phyloP scores from a whole-genome alignment of 106 monocot genomes.

The Gastrodia elata region DNA sequence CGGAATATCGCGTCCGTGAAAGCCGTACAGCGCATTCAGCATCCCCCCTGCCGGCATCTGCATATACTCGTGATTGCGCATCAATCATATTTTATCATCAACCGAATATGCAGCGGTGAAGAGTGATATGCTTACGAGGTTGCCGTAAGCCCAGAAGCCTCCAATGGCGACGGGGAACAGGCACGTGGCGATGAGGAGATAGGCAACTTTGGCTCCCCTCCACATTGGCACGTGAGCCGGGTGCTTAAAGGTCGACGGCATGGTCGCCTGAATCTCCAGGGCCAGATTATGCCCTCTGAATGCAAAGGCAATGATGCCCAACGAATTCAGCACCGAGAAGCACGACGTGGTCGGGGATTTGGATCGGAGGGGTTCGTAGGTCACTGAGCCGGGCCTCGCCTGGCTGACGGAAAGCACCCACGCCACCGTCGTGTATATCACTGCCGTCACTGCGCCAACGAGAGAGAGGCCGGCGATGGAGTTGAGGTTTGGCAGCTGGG shows the following conservation, averaged over 20 bases:
- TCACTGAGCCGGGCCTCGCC: conserved; percentile 47
- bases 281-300: conserved; percentile 97
- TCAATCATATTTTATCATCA: too few relatives aligned
- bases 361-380: conserved; percentile 52
- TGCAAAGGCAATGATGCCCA: conserved; percentile 92
- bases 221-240: conserved; percentile 96
- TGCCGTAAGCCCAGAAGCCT: conserved; percentile 91
- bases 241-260: conserved; percentile 97
- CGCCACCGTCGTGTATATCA: conserved; percentile 67
- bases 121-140: conserved; percentile 64
- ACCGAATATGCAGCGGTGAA: too few relatives aligned
- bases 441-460: conserved; percentile 81
- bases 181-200: conserved; percentile 75
- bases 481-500: conserved; percentile 97
- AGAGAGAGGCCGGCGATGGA: conserved; percentile 94
- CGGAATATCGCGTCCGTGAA: conserved; percentile 70
- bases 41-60: conserved; percentile 95
- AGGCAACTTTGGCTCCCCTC: conserved; percentile 92
- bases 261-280: conserved; percentile 95
- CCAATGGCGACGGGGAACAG: conserved; percentile 85
- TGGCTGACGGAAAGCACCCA: conserved; percentile 95
- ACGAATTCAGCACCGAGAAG: conserved; percentile 68
- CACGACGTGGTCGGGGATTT: conserved; percentile 28
- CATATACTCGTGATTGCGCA: conserved; percentile 52
- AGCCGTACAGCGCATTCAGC: conserved; percentile 61